Evolutionary conservation across 495 filamentous ascomycete genomes (phyloP).

Genomic region (Xylaria bambusicola): DNA sequence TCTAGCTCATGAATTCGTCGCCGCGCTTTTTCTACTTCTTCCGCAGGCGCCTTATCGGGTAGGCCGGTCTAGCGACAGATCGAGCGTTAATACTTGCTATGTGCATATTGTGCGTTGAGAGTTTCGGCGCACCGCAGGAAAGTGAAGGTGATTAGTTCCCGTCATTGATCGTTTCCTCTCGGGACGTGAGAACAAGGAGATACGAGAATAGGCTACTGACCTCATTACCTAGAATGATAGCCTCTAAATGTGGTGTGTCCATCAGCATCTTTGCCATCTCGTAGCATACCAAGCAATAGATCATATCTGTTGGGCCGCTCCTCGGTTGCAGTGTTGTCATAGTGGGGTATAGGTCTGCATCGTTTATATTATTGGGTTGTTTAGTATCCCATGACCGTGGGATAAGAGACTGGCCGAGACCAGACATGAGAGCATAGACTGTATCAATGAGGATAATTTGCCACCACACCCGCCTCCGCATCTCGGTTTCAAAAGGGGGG

Average conservation of each 20-base stretch:
- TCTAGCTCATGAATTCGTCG: conserved; percentile 49
- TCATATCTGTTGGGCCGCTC: conserved; percentile 67
- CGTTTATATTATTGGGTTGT: conserved; percentile 55
- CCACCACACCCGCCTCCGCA: conserved; percentile 72
- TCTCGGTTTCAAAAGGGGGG: conserved; percentile 66
- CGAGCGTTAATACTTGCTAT: neutral
- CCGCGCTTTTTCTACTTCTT: conserved; percentile 53
- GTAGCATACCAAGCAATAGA: conserved; percentile 61
- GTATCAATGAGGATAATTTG: conserved; percentile 69
- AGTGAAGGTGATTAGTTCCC: neutral
- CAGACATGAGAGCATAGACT: conserved; percentile 59
- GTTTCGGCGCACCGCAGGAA: neutral
- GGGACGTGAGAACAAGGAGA: neutral
- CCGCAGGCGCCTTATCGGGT: conserved; percentile 16
- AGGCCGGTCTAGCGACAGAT: conserved; percentile 1
- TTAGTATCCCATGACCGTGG: conserved; percentile 52
- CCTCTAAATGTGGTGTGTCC: conserved; percentile 45
- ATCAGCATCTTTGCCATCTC: conserved; percentile 52
- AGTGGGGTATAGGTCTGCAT: conserved; percentile 59
- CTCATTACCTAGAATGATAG: conserved; percentile 44
- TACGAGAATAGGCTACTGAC: conserved; percentile 11
- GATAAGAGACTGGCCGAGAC: conserved; percentile 59
- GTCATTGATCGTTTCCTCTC: neutral
- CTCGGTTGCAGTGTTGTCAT: conserved; percentile 56
- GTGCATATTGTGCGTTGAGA: neutral